phyloP scores from a whole-genome alignment of 2,329 filamentous ascomycete genomes.

The Dactylellina leptospora region DNA sequence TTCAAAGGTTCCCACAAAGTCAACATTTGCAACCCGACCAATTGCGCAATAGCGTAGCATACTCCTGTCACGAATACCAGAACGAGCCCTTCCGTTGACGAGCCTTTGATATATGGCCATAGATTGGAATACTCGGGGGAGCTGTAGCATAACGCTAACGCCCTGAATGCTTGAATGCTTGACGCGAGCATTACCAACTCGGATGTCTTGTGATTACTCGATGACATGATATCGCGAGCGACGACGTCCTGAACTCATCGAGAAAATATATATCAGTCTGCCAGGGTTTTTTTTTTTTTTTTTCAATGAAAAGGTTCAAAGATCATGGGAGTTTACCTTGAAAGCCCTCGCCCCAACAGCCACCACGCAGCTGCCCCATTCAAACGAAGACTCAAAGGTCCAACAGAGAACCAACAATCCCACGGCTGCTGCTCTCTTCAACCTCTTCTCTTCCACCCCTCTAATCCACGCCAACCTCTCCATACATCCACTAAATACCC shows the following conservation, averaged over 20 bases:
- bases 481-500: slow-evolving; percentile 15
- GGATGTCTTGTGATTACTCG: neutral
- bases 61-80: neutral
- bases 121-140: slow-evolving; percentile 12
- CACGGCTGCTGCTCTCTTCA: neutral
- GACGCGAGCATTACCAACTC: slow-evolving; percentile 33
- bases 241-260: slow-evolving; percentile 33
- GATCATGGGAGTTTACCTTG: slow-evolving; percentile 18
- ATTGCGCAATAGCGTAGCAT: slow-evolving; percentile 17
- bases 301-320: no score
- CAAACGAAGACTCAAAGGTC: slow-evolving; percentile 26
- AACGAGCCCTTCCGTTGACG: neutral
- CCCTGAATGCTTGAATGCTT: slow-evolving; percentile 16
- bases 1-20: slow-evolving; percentile 24
- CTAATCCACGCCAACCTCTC: neutral
- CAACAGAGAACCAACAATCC: slow-evolving; percentile 21
- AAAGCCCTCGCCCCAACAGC: slow-evolving; percentile 12
- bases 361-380: slow-evolving; percentile 43
- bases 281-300: no score
- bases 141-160: slow-evolving; percentile 14
- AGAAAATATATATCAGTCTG: no score
- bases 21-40: slow-evolving; percentile 16
- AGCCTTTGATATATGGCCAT: neutral
- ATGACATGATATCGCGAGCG: slow-evolving; percentile 34
- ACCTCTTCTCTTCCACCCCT: neutral